These are phyloP conservation scores for Pythium periplocum DNA, from an alignment of 352 stramenopile genomes.

Conservation along the genomic window DNA sequence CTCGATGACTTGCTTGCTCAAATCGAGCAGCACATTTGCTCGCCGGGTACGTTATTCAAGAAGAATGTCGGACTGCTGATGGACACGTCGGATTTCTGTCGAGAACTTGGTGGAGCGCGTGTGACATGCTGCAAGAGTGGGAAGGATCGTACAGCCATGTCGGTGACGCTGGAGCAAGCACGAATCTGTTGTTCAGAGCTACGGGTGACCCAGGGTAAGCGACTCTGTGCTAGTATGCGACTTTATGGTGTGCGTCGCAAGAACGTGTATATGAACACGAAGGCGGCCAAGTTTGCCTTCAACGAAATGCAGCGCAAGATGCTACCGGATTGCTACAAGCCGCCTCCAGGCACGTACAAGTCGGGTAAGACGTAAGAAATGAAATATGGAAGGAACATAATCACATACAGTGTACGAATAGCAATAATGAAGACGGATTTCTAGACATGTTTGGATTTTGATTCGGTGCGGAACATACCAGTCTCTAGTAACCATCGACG, in stretches of 20 bases:
- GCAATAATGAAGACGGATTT: not conserved
- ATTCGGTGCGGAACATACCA: constrained; percentile 27
- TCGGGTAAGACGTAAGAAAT: constrained; percentile 58
- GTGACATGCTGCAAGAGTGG: constrained; percentile 97
- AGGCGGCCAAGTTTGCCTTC: constrained; percentile 80
- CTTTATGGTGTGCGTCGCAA: constrained; percentile 65
- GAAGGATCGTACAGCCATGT: constrained; percentile 98
- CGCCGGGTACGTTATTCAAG: constrained; percentile 64
- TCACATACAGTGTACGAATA: not conserved
- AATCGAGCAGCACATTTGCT: constrained; percentile 73
- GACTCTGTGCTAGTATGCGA: constrained; percentile 69
- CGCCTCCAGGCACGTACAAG: constrained; percentile 76
- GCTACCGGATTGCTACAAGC: constrained; percentile 84
- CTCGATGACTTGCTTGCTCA: constrained; percentile 60
- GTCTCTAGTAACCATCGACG: constrained; percentile 39
- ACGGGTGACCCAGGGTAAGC: constrained; percentile 44
- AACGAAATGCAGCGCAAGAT: constrained; percentile 86
- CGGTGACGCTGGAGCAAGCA: constrained; percentile 92
- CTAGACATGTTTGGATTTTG: not conserved
- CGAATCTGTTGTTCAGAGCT: constrained; percentile 55
- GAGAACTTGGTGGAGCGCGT: constrained; percentile 84
- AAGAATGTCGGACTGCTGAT: constrained; percentile 80
- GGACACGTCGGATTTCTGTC: constrained; percentile 79
- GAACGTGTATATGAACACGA: constrained; percentile 86
- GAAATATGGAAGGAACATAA: not conserved